A percentile compares a stretch with the other conserved stretches of the same genome.
Evolutionary conservation across 805 yeast genomes (phyloP).

Genomic region (Wickerhamomyces mucosus): DNA sequence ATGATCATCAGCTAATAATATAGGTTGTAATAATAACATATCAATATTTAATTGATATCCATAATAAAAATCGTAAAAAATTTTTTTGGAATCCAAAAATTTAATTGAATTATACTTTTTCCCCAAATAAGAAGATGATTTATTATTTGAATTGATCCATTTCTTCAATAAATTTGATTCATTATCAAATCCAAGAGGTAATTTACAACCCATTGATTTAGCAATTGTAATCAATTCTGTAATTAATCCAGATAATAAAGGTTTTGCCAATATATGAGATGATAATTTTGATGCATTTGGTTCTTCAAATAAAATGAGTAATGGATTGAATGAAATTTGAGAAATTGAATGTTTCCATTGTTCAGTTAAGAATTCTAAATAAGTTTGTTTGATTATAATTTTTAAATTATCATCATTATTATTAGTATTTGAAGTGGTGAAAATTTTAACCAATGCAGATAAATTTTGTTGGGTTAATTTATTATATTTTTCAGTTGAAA

Average conservation of each 20-base stretch:
- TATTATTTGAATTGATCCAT: conserved; percentile 40
- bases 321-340: conserved; percentile 66
- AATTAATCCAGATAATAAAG: conserved; percentile 71
- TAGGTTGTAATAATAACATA: conserved; percentile 74
- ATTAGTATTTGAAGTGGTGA: conserved; percentile 16
- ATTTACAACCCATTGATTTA: conserved; percentile 67
- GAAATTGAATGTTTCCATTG: conserved; percentile 87
- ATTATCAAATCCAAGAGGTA: conserved; percentile 60
- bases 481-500: conserved; percentile 32
- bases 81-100: conserved; percentile 40
- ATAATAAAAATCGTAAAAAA: conserved; percentile 58
- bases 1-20: conserved; percentile 81
- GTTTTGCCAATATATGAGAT: conserved; percentile 72
- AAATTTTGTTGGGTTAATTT: conserved; percentile 24
- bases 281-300: conserved; percentile 50
- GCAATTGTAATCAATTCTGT: conserved; percentile 65
- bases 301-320: conserved; percentile 65
- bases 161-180: conserved; percentile 48
- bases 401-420: conserved; percentile 34
- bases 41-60: conserved; percentile 58
- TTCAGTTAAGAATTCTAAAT: conserved; percentile 53
- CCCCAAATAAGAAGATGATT: conserved; percentile 3
- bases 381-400: conserved; percentile 27
- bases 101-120: conserved; percentile 5
- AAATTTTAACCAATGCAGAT: conserved; percentile 26